These are phyloP conservation scores for Ascochyta rabiei DNA, from an alignment of 2,329 filamentous ascomycete species.

Conservation along the genomic window DNA sequence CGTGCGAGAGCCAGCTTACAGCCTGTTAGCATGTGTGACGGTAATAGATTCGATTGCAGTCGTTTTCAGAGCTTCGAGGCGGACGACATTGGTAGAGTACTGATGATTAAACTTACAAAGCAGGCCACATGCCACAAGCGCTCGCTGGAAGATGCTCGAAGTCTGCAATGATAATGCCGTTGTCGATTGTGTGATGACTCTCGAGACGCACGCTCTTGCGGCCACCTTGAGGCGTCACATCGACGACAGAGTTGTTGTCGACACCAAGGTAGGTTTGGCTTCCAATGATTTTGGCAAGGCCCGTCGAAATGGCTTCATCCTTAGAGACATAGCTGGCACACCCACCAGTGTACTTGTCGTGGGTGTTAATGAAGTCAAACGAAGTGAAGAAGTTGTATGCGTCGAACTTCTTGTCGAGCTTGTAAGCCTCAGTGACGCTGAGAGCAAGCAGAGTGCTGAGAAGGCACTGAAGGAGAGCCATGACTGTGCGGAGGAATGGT, in stretches of 20 bases:
- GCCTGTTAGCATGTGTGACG: neutral
- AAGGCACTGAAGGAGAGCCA: neutral
- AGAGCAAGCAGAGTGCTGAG: neutral
- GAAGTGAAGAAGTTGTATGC: constrained; percentile 26
- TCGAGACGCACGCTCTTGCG: constrained; percentile 35
- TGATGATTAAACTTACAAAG: constrained; percentile 28
- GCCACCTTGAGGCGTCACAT: constrained; percentile 14
- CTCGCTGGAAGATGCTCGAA: constrained; percentile 37
- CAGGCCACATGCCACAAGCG: constrained; percentile 41
- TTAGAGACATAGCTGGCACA: constrained; percentile 31
- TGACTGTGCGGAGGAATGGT: neutral
- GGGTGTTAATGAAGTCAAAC: constrained; percentile 23
- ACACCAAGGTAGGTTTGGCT: constrained; percentile 32
- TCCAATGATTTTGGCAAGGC: constrained; percentile 22
- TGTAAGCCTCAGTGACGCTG: constrained; percentile 13
- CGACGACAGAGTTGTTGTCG: constrained; percentile 19
- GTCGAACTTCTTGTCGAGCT: constrained; percentile 24
- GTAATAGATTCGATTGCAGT: no score
- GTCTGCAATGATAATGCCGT: constrained; percentile 36
- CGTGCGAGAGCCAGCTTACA: constrained; percentile 49
- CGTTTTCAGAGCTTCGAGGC: no score
- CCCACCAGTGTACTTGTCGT: constrained; percentile 23
- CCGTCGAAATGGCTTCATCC: constrained; percentile 19
- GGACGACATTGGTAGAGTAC: neutral
- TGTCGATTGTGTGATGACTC: constrained; percentile 27